Evolutionary conservation across 2,329 filamentous ascomycete genomes (phyloP).

Genomic region (Whalleya microplaca): DNA sequence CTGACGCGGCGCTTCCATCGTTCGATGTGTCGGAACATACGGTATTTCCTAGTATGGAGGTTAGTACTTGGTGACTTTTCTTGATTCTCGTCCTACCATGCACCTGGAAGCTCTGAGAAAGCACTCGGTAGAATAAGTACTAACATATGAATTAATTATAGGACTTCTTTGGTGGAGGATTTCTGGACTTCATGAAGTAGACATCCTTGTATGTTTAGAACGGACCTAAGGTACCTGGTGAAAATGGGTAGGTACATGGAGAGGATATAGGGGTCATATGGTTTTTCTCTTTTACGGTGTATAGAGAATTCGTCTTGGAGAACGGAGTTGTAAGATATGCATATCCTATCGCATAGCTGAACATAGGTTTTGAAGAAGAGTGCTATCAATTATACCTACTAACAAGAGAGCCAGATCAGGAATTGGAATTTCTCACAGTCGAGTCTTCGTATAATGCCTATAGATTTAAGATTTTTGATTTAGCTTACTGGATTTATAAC

Average conservation of each 20-base stretch:
- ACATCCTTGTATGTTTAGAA: not conserved
- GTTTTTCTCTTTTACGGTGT: too few species aligned
- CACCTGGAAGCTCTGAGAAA: not conserved
- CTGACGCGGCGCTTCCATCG: constrained; percentile 15
- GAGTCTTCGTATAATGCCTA: too few species aligned
- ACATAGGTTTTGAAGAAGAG: too few species aligned
- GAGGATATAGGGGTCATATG: not conserved
- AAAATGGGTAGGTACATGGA: not conserved
- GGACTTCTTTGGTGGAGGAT: constrained; percentile 39
- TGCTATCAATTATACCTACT: too few species aligned
- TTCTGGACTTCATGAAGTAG: constrained; percentile 36
- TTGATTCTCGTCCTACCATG: not conserved
- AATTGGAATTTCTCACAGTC: too few species aligned
- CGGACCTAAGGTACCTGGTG: not conserved
- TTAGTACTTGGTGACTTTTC: not conserved
- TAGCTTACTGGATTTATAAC: too few species aligned
- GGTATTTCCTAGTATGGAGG: constrained; percentile 38
- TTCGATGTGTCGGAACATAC: constrained; percentile 31
- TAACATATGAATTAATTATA: constrained; percentile 16
- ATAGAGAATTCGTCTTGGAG: too few species aligned
- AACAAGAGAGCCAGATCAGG: too few species aligned
- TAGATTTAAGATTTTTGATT: too few species aligned
- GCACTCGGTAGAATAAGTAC: not conserved
- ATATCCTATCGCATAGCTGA: too few species aligned
- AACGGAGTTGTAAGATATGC: too few species aligned